Conservation (phyloP, 2,329 filamentous ascomycete species). For the Alternaria arbusti region DNA sequence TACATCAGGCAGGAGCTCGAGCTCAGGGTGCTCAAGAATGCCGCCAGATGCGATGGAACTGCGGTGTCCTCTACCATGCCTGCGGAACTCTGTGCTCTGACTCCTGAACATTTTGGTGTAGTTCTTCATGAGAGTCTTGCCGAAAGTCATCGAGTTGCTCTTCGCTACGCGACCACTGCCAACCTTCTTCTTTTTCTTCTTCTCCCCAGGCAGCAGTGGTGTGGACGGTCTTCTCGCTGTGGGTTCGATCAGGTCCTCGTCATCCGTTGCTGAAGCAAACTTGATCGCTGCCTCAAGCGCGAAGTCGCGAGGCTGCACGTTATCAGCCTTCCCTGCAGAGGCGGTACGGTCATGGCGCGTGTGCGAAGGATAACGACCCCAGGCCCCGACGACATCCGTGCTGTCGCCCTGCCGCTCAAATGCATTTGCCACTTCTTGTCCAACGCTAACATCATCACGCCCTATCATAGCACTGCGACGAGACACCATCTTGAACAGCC, state of each 20-base stretch:
- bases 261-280: slow-evolving; percentile 28
- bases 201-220: slow-evolving; percentile 28
- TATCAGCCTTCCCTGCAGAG: slow-evolving; percentile 49
- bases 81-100: slow-evolving; percentile 47
- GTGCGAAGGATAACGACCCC: slow-evolving; percentile 56
- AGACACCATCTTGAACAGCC: background rate
- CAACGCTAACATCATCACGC: slow-evolving; percentile 3
- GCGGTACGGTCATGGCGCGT: slow-evolving; percentile 50
- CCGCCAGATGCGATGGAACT: slow-evolving; percentile 52
- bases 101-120: slow-evolving; percentile 53
- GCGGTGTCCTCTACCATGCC: slow-evolving; percentile 53
- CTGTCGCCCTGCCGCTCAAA: slow-evolving; percentile 39
- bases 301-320: slow-evolving; percentile 53
- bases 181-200: slow-evolving; percentile 61
- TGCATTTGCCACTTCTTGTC: slow-evolving; percentile 19
- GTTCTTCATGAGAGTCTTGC: slow-evolving; percentile 50
- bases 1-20: slow-evolving; percentile 54
- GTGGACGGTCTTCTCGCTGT: slow-evolving; percentile 26
- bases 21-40: slow-evolving; percentile 54
- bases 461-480: slow-evolving; percentile 31
- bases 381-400: slow-evolving; percentile 44
- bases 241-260: slow-evolving; percentile 37
- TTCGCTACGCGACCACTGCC: slow-evolving; percentile 72
- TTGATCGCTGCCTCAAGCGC: slow-evolving; percentile 43
- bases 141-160: slow-evolving; percentile 53